These are phyloP conservation scores for Blastosporella zonata DNA, from an alignment of 1,284 basidiomycete species.

Conservation along the genomic window DNA sequence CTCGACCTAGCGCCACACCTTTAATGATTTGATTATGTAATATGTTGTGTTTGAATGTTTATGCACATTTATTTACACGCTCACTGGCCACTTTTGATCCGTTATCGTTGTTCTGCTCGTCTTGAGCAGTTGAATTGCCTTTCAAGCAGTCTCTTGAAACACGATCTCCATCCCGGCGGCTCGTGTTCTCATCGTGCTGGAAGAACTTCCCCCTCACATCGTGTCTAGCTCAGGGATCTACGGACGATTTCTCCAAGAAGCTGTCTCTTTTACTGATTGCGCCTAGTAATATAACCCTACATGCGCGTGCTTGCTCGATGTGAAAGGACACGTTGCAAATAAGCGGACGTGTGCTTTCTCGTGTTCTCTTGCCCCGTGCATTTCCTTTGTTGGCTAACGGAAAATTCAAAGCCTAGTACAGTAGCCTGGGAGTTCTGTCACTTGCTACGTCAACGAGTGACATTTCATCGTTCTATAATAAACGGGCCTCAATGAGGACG, in stretches of 20 bases:
- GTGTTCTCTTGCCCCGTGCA: conserved; percentile 5
- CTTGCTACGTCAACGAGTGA: conserved; percentile 17
- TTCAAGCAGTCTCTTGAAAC: conserved; percentile 7
- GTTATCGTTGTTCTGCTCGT: neutral
- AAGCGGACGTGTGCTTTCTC: conserved; percentile 5
- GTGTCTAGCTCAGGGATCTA: neutral
- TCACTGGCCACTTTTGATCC: neutral
- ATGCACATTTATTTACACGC: conserved; percentile 1
- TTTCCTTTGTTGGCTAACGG: neutral
- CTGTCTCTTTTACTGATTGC: conserved; percentile 1
- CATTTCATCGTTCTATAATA: conserved; percentile 18
- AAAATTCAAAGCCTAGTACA: conserved; percentile 8
- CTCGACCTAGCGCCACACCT: conserved; percentile 6
- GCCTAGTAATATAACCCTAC: neutral
- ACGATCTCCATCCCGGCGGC: conserved; percentile 4
- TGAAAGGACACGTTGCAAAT: conserved; percentile 6
- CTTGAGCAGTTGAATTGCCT: neutral
- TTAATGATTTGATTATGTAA: conserved; percentile 11
- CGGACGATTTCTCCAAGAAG: neutral
- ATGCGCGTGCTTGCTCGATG: neutral
- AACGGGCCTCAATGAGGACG: conserved; percentile 20
- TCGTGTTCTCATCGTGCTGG: conserved; percentile 14
- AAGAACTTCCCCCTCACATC: neutral
- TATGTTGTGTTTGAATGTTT: conserved; percentile 7
- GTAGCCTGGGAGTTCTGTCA: conserved; percentile 9